A percentile compares a stretch with the other conserved stretches of the same genome.
Conservation (phyloP, 108 stramenopile species). For the Skeletonema tropicum region DNA sequence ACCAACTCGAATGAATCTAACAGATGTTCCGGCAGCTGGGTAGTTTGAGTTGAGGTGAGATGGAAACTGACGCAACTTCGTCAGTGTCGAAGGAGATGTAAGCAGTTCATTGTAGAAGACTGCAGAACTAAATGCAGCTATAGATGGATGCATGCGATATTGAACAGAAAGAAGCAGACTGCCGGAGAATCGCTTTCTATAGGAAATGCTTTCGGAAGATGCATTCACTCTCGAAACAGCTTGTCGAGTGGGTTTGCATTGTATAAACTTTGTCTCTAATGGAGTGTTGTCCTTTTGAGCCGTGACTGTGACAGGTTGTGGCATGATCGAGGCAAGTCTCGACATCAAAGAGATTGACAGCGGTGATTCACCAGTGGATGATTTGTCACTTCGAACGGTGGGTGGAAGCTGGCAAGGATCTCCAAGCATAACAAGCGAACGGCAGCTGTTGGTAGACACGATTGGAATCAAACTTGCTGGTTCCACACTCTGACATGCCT, state of each 20-base stretch:
- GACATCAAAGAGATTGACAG: slow-evolving; percentile 85
- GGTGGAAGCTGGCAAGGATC: slow-evolving; percentile 93
- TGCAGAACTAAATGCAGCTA: slow-evolving; percentile 92
- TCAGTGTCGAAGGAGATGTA: slow-evolving; percentile 63
- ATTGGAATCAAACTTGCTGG: slow-evolving; percentile 91
- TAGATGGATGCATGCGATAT: slow-evolving; percentile 97
- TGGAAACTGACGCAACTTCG: slow-evolving; percentile 57
- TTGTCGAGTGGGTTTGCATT: slow-evolving; percentile 71
- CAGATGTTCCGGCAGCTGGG: slow-evolving; percentile 46
- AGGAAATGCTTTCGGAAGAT: slow-evolving; percentile 38
- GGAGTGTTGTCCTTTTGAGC: slow-evolving; percentile 62
- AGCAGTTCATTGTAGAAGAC: slow-evolving; percentile 85
- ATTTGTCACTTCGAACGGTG: slow-evolving; percentile 65
- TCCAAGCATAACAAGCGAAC: slow-evolving; percentile 84
- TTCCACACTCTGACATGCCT: slow-evolving; percentile 93
- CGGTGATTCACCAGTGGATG: slow-evolving; percentile 52
- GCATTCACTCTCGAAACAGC: slow-evolving; percentile 52
- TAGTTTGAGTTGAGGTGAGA: slow-evolving; percentile 38
- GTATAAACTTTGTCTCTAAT: slow-evolving; percentile 58
- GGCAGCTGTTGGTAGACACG: slow-evolving; percentile 75
- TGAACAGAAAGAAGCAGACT: slow-evolving; percentile 89
- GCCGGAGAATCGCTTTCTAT: slow-evolving; percentile 80
- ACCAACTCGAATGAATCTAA: slow-evolving; percentile 74
- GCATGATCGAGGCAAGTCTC: slow-evolving; percentile 67
- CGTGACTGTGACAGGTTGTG: slow-evolving; percentile 70